A percentile compares a stretch with the other conserved stretches of the same genome.
phyloP scores from a whole-genome alignment of 2,329 filamentous ascomycete species.

The Cordyceps cateniannulata region DNA sequence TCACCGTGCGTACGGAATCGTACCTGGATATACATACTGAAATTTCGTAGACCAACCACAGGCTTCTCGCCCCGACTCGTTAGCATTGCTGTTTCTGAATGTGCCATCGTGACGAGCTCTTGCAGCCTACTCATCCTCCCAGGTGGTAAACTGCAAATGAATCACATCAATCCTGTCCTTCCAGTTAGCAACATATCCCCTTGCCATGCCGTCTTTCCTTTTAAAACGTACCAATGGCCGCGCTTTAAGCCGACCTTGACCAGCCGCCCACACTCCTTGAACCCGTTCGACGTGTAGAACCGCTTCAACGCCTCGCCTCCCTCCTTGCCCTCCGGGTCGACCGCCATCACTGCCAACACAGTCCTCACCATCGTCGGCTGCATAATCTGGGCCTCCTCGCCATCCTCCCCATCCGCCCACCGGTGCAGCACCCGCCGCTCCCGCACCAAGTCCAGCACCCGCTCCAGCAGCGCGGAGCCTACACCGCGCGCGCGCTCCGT shows the following conservation, averaged over 20 bases:
- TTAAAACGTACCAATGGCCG: not conserved
- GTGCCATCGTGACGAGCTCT: not conserved
- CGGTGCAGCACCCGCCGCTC: not conserved
- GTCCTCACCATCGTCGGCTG: not conserved
- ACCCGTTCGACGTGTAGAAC: not conserved
- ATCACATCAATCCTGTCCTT: not conserved
- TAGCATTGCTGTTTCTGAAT: no score
- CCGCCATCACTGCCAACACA: not conserved
- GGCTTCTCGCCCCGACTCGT: no score
- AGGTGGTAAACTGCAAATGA: not conserved
- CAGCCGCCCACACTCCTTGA: not conserved
- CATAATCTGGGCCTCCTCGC: no score
- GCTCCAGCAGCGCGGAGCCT: not conserved
- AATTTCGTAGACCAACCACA: no score
- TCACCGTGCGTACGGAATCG: no score
- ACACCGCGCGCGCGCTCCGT: not conserved
- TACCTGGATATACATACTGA: no score
- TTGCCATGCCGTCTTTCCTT: not conserved
- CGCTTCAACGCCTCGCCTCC: not conserved
- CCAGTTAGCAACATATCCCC: not conserved
- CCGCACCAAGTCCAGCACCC: not conserved
- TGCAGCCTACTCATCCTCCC: not conserved
- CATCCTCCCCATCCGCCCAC: not conserved
- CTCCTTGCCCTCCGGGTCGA: not conserved
- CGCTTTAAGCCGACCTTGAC: not conserved